These are phyloP conservation scores for Cicer pinnatifidum DNA, from an alignment of 306 rosid genomes.

Conservation along the genomic window DNA sequence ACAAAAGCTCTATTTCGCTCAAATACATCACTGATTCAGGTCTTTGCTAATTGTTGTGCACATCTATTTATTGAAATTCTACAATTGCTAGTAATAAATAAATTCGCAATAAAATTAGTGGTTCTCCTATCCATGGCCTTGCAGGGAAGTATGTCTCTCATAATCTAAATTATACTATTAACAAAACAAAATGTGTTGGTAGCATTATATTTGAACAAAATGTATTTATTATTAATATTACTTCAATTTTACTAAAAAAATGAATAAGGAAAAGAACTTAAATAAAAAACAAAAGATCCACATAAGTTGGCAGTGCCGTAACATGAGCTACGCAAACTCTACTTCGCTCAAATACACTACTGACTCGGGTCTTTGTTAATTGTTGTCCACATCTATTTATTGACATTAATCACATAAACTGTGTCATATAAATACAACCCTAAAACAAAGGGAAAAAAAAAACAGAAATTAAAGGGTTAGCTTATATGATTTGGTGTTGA, in stretches of 20 bases:
- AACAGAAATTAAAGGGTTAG: background rate
- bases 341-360: background rate
- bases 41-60: too few relatives aligned
- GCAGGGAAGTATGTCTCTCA: too few relatives aligned
- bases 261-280: background rate
- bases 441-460: background rate
- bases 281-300: conserved; percentile 8
- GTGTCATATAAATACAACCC: background rate
- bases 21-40: too few relatives aligned
- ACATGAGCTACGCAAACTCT: conserved; percentile 36
- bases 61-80: too few relatives aligned
- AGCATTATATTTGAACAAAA: background rate
- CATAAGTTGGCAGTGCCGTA: background rate
- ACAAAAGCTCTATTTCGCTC: too few relatives aligned
- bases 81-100: too few relatives aligned
- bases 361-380: conserved; percentile 35
- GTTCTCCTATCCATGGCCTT: too few relatives aligned
- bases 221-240: background rate
- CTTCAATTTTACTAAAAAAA: background rate
- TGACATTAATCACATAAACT: background rate
- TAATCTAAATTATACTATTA: too few relatives aligned
- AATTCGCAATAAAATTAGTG: too few relatives aligned
- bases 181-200: background rate
- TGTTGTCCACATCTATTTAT: background rate
- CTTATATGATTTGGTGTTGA: background rate